Evolutionary conservation across 2,329 filamentous ascomycete genomes (phyloP).

Genomic region (Epichloe aotearoae): DNA sequence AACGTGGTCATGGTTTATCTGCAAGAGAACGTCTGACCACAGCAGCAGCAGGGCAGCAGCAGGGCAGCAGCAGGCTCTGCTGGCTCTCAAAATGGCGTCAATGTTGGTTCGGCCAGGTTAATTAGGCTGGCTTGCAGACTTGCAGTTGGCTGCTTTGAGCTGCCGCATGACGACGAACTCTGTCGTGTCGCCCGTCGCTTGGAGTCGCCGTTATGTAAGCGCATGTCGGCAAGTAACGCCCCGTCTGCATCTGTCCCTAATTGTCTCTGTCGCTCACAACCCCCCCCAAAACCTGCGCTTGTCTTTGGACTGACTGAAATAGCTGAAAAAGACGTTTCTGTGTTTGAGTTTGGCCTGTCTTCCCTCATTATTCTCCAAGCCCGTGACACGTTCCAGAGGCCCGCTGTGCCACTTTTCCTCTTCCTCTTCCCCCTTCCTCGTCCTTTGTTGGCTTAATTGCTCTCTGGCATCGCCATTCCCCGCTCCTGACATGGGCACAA

Average conservation of each 20-base stretch:
- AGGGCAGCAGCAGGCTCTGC: too few relatives aligned
- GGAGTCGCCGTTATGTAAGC: constrained; percentile 8
- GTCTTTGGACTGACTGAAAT: not conserved
- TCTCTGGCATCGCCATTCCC: not conserved
- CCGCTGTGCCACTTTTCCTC: not conserved
- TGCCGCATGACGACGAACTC: too few relatives aligned
- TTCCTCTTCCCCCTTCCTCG: not conserved
- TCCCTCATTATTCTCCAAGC: not conserved
- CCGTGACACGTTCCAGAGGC: not conserved
- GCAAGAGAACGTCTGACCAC: too few relatives aligned
- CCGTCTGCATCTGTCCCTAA: constrained; percentile 1
- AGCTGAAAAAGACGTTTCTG: not conserved
- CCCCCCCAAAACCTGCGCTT: not conserved
- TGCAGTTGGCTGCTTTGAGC: too few relatives aligned
- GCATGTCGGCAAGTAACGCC: not conserved
- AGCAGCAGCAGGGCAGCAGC: too few relatives aligned
- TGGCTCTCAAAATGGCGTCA: too few relatives aligned
- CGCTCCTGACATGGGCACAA: constrained; percentile 1
- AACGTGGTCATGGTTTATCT: too few relatives aligned
- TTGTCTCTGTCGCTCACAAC: not conserved
- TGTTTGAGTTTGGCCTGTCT: not conserved
- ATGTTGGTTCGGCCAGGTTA: not conserved
- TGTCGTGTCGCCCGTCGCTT: not conserved
- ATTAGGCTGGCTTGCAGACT: too few relatives aligned
- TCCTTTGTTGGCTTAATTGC: not conserved